A percentile compares a stretch with the other conserved stretches of the same genome.
Conservation (phyloP, 2,329 filamentous ascomycete genomes). For the Hymenoscyphus infarciens region DNA sequence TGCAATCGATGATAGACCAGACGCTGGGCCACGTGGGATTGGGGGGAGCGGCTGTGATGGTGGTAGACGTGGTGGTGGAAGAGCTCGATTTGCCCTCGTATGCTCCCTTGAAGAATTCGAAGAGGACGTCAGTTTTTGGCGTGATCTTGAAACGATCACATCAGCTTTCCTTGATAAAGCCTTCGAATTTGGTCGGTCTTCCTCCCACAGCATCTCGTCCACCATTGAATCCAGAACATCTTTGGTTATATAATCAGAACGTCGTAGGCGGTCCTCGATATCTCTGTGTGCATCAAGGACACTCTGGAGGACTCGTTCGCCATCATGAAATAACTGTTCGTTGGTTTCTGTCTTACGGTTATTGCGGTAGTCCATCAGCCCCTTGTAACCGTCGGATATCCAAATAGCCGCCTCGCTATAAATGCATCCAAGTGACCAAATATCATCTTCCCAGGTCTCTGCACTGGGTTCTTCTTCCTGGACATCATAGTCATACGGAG, state of each 20-base stretch:
- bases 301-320: conserved; percentile 20
- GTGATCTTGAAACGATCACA: conserved; percentile 20
- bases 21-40: conserved; percentile 13
- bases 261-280: conserved; percentile 23
- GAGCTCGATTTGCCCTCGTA: conserved; percentile 16
- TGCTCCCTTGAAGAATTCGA: conserved; percentile 9
- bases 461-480: neutral
- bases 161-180: conserved; percentile 24
- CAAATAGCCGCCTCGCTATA: conserved; percentile 35
- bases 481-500: conserved; percentile 13
- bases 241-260: conserved; percentile 31
- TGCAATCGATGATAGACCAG: conserved; percentile 19
- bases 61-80: conserved; percentile 18
- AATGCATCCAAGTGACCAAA: conserved; percentile 37
- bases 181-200: conserved; percentile 25
- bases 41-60: conserved; percentile 22
- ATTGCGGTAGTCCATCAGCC: conserved; percentile 21
- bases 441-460: conserved; percentile 27
- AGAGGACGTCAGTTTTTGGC: conserved; percentile 14
- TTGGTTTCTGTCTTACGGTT: conserved; percentile 15
- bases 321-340: conserved; percentile 33
- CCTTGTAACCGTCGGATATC: conserved; percentile 30
- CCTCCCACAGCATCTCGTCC: conserved; percentile 29
- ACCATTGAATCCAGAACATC: conserved; percentile 28
- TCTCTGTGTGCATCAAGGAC: conserved; percentile 29